Conservation (phyloP, 2,329 filamentous ascomycete species). For the Colletotrichum sansevieriae region DNA sequence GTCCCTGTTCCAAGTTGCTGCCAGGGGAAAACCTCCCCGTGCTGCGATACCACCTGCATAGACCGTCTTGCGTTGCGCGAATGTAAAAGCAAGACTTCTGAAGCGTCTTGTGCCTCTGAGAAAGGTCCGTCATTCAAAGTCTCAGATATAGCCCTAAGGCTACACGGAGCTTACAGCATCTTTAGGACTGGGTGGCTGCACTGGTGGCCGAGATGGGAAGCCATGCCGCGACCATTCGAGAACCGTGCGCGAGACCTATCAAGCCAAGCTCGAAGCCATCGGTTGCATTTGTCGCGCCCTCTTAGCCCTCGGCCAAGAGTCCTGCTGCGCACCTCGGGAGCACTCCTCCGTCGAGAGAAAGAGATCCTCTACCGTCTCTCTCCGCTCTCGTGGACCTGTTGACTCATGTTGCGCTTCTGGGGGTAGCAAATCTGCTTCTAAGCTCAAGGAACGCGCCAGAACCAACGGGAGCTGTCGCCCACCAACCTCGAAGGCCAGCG, state of each 20-base stretch:
- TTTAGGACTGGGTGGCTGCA: conserved; percentile 17
- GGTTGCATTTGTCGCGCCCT: conserved; percentile 68
- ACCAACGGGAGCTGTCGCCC: background rate
- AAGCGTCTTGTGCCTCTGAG: conserved; percentile 14
- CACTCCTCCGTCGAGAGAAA: conserved; percentile 46
- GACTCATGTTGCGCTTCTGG: conserved; percentile 46
- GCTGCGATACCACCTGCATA: conserved; percentile 58
- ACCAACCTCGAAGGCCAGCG: conserved; percentile 5
- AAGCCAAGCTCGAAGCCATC: conserved; percentile 58
- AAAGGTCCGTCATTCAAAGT: conserved; percentile 2
- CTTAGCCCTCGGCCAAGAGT: conserved; percentile 63
- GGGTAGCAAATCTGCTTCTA: background rate
- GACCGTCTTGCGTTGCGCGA: conserved; percentile 59
- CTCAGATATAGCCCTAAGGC: background rate
- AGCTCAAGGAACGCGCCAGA: background rate
- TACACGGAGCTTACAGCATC: conserved; percentile 3
- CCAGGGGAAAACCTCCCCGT: conserved; percentile 54
- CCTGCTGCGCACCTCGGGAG: conserved; percentile 58
- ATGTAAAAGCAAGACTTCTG: conserved; percentile 46
- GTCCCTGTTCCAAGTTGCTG: conserved; percentile 53
- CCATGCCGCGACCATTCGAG: conserved; percentile 55
- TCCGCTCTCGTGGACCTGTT: conserved; percentile 43
- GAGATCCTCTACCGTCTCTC: conserved; percentile 45
- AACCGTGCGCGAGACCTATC: conserved; percentile 55
- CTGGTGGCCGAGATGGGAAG: conserved; percentile 44